Evolutionary conservation across 1,284 basidiomycete genomes (phyloP), one percentile per base, ranked within the genome.

Genomic region (Irpex lacteus): DNA sequence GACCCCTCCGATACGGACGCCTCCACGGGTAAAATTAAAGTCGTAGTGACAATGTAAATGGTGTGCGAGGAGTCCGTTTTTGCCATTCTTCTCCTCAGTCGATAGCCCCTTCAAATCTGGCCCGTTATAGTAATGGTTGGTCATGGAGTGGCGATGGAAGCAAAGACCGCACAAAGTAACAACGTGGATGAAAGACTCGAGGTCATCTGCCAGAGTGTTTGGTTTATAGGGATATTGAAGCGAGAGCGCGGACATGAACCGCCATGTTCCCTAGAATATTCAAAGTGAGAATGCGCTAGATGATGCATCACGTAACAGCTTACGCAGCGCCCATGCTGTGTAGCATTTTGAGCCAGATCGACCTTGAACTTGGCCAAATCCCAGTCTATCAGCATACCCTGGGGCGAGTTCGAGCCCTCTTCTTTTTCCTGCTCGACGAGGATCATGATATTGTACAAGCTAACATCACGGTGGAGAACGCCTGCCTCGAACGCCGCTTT

Each of bases 391-490:
- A 55, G 54, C 7, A 52, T 52, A n/a, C 49, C 49, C 18, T 18
- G 13, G 5, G 21, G n/a, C 26, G 38, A 44, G 8, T 32, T 15
- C 26, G 8, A 21, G 18, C 19, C 9, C 1, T 55, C 19, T 15
- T 36, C 54, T 8, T 62, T 37, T 2, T 37, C 21, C 15, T 21
- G 26, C 2, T 18, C 36, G 5, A 44, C 60, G 37, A 54, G 18
- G 4, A 11, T 26, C 58, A 63, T 26, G 19, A 63, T 60, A 37
- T 63, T 63, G 18, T 11, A 36, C 3, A 38, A 19, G 40, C 62
- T 63, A 11, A 63, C 54, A 37, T 63, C 53, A 19, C 59, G 36
- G 47, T 63, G 62, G 3, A 63, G 62, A n/a, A 52, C 18, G 2
- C 19, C 49, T 59, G 32, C n/a, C 36, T 37, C 47, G 9, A 40